Conservation (phyloP, 192 early-diverging fungal genomes). For the Phlyctochytrium planicorne region DNA sequence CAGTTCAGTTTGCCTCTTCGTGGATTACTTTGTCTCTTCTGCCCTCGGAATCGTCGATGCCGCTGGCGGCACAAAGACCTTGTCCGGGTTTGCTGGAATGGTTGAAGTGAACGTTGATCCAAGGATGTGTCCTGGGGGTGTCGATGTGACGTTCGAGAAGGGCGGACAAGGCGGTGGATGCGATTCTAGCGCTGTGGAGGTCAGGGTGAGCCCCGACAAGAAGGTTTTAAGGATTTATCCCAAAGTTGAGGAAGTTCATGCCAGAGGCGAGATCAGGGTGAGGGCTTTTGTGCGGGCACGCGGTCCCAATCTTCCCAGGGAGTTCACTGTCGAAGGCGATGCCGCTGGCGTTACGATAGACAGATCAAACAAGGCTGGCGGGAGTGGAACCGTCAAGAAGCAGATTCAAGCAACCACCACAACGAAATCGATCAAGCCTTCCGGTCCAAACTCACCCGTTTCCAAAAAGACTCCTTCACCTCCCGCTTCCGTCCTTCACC, state of each 20-base stretch:
- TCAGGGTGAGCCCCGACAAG: not conserved
- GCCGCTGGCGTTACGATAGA: not conserved
- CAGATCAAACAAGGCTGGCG: not conserved
- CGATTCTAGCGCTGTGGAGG: not conserved
- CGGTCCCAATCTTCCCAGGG: not conserved
- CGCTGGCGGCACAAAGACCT: not conserved
- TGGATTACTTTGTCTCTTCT: slow-evolving; percentile 21
- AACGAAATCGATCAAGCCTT: not conserved
- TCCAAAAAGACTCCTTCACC: not conserved
- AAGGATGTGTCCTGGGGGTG: slow-evolving; percentile 19
- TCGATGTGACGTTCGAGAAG: slow-evolving; percentile 13
- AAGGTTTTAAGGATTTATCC: slow-evolving; percentile 1
- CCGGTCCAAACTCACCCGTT: not conserved
- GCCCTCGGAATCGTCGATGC: not conserved
- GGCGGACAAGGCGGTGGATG: not conserved
- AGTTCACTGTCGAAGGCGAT: slow-evolving; percentile 4
- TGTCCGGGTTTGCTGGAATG: slow-evolving; percentile 16
- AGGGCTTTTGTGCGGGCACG: not conserved
- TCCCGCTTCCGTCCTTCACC: not conserved
- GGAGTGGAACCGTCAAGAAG: not conserved
- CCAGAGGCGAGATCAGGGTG: not conserved
- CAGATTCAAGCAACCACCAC: not conserved
- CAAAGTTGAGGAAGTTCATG: not conserved
- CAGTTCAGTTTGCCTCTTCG: slow-evolving; percentile 8
- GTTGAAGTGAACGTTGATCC: slow-evolving; percentile 27